These are phyloP conservation scores for Trichoderma oligosporum DNA, from an alignment of 2,329 filamentous ascomycete species.

Conservation along the genomic window DNA sequence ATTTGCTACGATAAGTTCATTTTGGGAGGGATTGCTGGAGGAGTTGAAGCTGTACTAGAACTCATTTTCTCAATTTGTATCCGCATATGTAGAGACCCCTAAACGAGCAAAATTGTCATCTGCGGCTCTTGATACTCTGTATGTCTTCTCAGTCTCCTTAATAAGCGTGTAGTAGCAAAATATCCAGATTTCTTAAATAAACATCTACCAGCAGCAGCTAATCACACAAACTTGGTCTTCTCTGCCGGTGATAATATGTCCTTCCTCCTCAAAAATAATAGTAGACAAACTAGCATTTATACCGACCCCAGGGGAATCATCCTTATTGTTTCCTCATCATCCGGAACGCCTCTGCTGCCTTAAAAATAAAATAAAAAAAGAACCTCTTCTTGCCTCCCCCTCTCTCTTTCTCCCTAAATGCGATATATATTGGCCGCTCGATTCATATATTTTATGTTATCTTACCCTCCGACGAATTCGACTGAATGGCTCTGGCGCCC, in stretches of 20 bases:
- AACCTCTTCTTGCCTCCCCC: not conserved
- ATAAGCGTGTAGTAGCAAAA: not conserved
- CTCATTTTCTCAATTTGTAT: not conserved
- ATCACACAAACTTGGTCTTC: not conserved
- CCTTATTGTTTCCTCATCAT: constrained; percentile 21
- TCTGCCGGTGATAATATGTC: not conserved
- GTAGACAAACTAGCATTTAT: constrained; percentile 11
- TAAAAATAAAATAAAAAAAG: constrained; percentile 7
- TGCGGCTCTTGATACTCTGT: too few species aligned
- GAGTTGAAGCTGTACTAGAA: not conserved
- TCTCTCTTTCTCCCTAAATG: not conserved
- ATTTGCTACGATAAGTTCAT: not conserved
- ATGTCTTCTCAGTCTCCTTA: too few species aligned
- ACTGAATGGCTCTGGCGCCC: not conserved
- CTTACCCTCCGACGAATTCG: not conserved
- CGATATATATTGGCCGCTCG: not conserved
- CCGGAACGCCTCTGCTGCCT: constrained; percentile 24
- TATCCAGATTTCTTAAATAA: not conserved
- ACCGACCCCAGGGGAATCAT: constrained; percentile 28
- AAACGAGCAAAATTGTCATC: too few species aligned
- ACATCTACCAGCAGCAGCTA: not conserved
- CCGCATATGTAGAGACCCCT: too few species aligned
- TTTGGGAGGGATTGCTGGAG: not conserved
- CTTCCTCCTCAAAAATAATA: not conserved
- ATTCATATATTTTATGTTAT: not conserved